Evolutionary conservation across 2,329 filamentous ascomycete genomes (phyloP), one percentile per base, ranked within the genome.

Genomic region (Aureobasidium mangrovei): DNA sequence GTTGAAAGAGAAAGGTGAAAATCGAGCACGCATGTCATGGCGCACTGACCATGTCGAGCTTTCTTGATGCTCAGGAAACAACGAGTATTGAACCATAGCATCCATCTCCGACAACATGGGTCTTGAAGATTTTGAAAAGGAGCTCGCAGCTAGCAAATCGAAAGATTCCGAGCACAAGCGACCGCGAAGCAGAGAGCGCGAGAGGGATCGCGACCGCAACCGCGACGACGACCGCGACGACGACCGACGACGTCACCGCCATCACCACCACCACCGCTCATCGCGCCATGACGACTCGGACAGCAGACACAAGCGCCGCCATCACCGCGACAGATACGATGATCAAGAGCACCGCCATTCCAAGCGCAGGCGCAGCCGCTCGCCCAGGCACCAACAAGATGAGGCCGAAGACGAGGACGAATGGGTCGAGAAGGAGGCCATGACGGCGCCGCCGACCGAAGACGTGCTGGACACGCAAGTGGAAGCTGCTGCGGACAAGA

Each of bases 41-140:
- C 10, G 38, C 38, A 40, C n/a, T 40, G 38, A 40, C 38, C 38
- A 40, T 7, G 6, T 35, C 32, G 10, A 7, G 32, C 6, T 18
- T 41, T 41, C n/a, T 8, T 10, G 39, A 10, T 41, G 7, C 12
- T 7, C 6, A 10, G 32, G 6, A 1, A 10, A 35, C 10, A 10
- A 35, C 32, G 32, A 35, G 10, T 10, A 7, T 35, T 35, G 6
- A 10, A 10, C 32, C 7, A 35, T 12, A 41, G 39, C 39, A 7
- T 26, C 18, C 39, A 35, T 7, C 6, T 7, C 6, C 27, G 24
- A 1, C 47, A 41, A 51, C 29, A 83, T 83, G 81, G 76, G 77
- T 4, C 66, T 84, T 56, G 80, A 83, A 61, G 87, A 91, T 56
- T 94, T 94, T 57, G 89, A 94, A 68, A 87, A 84, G 66, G 75